Base-by-base conservation (phyloP, 306 rosid species). In the Cyclanthera cordifolia region DNA sequence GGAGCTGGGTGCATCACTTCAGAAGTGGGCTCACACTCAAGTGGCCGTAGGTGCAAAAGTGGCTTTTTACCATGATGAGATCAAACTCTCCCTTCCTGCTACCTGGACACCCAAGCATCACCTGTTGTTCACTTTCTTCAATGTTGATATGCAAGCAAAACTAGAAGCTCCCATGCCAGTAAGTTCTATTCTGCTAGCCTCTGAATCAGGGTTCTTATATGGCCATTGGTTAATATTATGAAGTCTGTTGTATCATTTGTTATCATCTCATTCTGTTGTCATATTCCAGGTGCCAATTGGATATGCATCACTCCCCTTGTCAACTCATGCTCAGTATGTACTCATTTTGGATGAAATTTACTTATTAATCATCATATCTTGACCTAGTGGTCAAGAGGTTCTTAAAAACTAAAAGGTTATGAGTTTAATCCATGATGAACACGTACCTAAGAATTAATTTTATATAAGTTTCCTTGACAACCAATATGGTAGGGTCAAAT, bases 41-140 rank as follows among this genome's bases (percentile, higher is more conserved):
- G 85, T 93, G 34, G 90, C 99, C 69, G 79, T 81, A 72, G 95
- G 95, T 82, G 86, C 99, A 25, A 87, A 95, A 77, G 81, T 80
- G 34, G 83, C 83, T 45, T 66, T 80, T 78, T 93, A 86, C 81
- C 99, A 93, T 71, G 99, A 93, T 61, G 99, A 93, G 80, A 76
- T 93, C 56, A 93, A 93, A 80, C 94, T 93, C 71, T 84, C 94
- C 53, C 96, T 93, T 74, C 99, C 99, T 71, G 96, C 99, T 73
- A 82, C 77, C 70, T 93, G 99, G 99, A 86, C 95, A 51, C 95
- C 99, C 52, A 82, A 64, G 45, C 95, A 90, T 81, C 95, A 93
- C 82, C 88, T 93, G 75, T 77, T 93, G 34, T 93, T 93, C 80
- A 86, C 96, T 20, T 88, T 93, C 72, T 90, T 76, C 76, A 95